phyloP scores from a whole-genome alignment of 441 rosid species.

The Eruca vesicaria region DNA sequence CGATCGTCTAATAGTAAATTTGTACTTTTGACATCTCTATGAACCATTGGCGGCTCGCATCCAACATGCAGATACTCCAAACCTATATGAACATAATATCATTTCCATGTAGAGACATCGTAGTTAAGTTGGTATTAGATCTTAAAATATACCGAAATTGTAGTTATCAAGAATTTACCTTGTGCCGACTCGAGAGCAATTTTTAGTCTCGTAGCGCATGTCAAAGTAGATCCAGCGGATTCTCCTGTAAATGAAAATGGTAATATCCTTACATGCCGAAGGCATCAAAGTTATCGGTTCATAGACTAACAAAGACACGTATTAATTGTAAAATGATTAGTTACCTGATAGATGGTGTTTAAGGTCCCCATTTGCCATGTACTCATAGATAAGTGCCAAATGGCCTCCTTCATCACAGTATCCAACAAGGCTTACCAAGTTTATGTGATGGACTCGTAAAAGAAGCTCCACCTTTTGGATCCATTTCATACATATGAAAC shows the following conservation, averaged over 20 bases:
- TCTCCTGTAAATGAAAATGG: constrained; percentile 21
- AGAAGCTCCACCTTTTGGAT: constrained; percentile 36
- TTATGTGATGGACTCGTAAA: constrained; percentile 60
- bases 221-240: constrained; percentile 12
- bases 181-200: constrained; percentile 54
- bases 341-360: constrained; percentile 48
- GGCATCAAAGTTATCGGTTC: neutral
- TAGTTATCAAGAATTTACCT: constrained; percentile 30
- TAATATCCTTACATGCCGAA: neutral
- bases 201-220: constrained; percentile 48
- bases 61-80: constrained; percentile 44
- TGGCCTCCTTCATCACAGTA: constrained; percentile 53
- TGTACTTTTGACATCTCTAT: no score
- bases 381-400: constrained; percentile 53
- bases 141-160: no score
- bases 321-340: neutral
- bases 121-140: no score
- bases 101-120: neutral
- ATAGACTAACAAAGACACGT: neutral
- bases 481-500: neutral
- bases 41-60: no score
- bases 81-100: constrained; percentile 18
- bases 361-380: constrained; percentile 56
- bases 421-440: constrained; percentile 53
- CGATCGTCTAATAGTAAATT: constrained; percentile 39